Percentiles rank a stretch among this genome's conserved stretches.
Conservation (phyloP, 768 basidiomycete species). For the Pleurotus cornucopiae region DNA sequence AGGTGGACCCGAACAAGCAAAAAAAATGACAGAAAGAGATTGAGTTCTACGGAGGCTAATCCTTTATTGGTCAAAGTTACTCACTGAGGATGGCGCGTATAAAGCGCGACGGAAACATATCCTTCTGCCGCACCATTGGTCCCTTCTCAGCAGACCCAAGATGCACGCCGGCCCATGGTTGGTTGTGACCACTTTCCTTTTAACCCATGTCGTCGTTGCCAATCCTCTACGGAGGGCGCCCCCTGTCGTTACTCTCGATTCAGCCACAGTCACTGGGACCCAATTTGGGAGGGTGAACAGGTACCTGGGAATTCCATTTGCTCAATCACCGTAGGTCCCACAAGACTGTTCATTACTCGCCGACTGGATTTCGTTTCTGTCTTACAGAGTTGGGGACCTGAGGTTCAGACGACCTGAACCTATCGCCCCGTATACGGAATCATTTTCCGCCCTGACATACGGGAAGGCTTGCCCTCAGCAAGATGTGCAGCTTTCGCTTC, state of each 20-base stretch:
- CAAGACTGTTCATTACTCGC: no score
- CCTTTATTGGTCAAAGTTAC: no score
- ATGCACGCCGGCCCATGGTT: background rate
- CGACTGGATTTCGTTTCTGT: no score
- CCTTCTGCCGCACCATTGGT: no score
- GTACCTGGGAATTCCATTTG: conserved; percentile 54
- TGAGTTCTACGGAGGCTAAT: no score
- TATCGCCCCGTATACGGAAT: conserved; percentile 21
- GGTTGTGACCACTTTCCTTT: background rate
- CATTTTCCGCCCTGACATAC: conserved; percentile 22
- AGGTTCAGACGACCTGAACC: conserved; percentile 25
- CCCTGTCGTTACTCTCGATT: conserved; percentile 31
- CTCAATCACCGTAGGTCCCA: conserved; percentile 42
- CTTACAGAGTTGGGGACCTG: conserved; percentile 12
- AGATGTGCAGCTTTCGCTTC: conserved; percentile 16
- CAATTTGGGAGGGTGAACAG: conserved; percentile 26
- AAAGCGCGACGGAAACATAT: no score
- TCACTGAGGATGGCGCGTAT: no score
- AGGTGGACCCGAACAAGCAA: no score
- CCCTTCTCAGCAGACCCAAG: background rate
- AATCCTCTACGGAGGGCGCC: conserved; percentile 5
- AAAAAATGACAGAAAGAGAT: no score
- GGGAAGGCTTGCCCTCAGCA: conserved; percentile 28
- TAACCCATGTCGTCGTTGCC: background rate
- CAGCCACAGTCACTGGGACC: conserved; percentile 39